Percentiles rank a stretch among this genome's conserved stretches.
These are phyloP conservation scores for Aspergillus arachidicola DNA, from an alignment of 2,329 filamentous ascomycete species.

Conservation along the genomic window DNA sequence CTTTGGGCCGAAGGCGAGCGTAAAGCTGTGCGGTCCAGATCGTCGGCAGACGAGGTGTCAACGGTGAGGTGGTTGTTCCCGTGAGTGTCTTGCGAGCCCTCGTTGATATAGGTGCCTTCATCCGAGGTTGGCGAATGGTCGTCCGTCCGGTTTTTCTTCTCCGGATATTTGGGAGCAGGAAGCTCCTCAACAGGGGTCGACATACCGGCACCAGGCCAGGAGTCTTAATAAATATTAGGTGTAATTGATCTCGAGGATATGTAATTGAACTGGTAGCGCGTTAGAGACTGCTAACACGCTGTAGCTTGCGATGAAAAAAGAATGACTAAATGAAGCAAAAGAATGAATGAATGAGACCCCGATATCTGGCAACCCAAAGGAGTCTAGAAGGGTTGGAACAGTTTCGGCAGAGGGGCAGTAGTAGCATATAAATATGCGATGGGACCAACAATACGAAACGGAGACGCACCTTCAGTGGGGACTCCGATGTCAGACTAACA, in stretches of 20 bases:
- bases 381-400: neutral
- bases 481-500: neutral
- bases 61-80: conserved; percentile 26
- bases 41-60: conserved; percentile 27
- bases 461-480: neutral
- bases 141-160: conserved; percentile 28
- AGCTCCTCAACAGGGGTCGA: conserved; percentile 37
- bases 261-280: conserved; percentile 1
- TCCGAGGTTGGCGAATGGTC: conserved; percentile 32
- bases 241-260: neutral
- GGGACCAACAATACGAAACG: neutral
- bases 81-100: conserved; percentile 19
- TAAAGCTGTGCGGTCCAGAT: conserved; percentile 19
- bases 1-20: conserved; percentile 59
- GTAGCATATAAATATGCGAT: neutral
- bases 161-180: conserved; percentile 26
- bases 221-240: neutral
- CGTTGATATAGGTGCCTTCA: conserved; percentile 35
- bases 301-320: neutral
- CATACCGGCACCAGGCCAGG: conserved; percentile 38
- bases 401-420: neutral
- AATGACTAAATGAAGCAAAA: conserved; percentile 7
- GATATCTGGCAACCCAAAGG: neutral
- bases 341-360: neutral
- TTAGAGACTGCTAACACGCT: neutral